These are phyloP conservation scores for Mycosphaerella sp. DNA, from an alignment of 2,329 filamentous ascomycete species.

Conservation along the genomic window DNA sequence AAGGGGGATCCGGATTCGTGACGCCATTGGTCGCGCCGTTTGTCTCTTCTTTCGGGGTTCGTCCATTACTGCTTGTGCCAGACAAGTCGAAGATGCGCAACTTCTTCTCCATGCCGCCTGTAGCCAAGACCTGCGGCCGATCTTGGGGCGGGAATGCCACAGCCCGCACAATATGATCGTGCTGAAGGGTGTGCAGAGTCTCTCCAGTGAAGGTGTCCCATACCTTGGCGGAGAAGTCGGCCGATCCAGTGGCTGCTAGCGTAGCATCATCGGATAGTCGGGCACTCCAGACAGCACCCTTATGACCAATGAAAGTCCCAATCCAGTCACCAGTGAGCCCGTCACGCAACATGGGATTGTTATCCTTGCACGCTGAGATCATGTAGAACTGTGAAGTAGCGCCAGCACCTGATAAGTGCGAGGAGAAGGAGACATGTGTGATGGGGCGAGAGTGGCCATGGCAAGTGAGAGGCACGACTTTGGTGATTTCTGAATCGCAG, in stretches of 20 bases:
- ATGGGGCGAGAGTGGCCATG: constrained; percentile 91
- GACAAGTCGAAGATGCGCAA: constrained; percentile 86
- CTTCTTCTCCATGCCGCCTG: constrained; percentile 94
- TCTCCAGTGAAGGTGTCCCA: constrained; percentile 97
- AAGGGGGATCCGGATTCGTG: constrained; percentile 38
- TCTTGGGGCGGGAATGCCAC: constrained; percentile 69
- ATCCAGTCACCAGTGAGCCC: constrained; percentile 97
- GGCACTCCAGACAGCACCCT: constrained; percentile 96
- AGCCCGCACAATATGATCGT: constrained; percentile 91
- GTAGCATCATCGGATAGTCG: constrained; percentile 81
- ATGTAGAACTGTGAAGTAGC: constrained; percentile 61
- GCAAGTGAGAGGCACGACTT: constrained; percentile 82
- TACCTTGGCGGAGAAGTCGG: constrained; percentile 86
- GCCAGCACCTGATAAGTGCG: constrained; percentile 49
- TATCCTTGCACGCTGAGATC: constrained; percentile 77
- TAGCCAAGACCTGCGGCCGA: constrained; percentile 71
- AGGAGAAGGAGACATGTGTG: constrained; percentile 84
- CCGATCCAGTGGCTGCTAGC: constrained; percentile 85
- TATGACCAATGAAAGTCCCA: constrained; percentile 95
- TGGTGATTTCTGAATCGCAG: constrained; percentile 36
- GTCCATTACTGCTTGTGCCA: constrained; percentile 41
- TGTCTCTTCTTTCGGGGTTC: constrained; percentile 14
- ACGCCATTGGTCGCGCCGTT: constrained; percentile 6
- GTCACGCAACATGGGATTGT: constrained; percentile 96
- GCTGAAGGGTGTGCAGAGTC: constrained; percentile 76